Conservation (phyloP, 2,329 filamentous ascomycete genomes). For the Diaporthe sp. region DNA sequence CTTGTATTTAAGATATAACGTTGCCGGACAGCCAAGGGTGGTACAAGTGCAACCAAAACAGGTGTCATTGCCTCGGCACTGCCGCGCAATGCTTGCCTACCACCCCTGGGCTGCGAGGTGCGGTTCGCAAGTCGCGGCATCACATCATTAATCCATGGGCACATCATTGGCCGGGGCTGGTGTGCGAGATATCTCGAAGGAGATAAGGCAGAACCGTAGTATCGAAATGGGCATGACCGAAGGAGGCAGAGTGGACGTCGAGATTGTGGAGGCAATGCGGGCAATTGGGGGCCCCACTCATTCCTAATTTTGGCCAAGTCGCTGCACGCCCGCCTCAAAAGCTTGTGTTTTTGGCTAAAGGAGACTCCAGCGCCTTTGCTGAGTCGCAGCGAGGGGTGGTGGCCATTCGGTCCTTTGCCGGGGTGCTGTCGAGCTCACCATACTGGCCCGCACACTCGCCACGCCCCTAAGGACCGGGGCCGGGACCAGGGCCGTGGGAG, state of each 20-base stretch:
- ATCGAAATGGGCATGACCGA: conserved; percentile 10
- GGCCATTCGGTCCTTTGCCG: conserved; percentile 11
- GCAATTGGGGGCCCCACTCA: neutral
- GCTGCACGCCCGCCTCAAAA: neutral
- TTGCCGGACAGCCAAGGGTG: neutral
- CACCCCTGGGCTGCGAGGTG: conserved; percentile 6
- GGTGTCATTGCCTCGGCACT: conserved; percentile 6
- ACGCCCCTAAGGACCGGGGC: neutral
- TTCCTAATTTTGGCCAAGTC: conserved; percentile 21
- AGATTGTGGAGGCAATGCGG: conserved; percentile 18
- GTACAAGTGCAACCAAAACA: neutral
- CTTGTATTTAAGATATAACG: neutral
- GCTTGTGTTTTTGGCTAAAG: conserved; percentile 4
- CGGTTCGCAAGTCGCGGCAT: conserved; percentile 5
- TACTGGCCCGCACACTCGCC: neutral
- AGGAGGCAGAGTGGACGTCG: conserved; percentile 17
- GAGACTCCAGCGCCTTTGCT: neutral
- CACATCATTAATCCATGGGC: conserved; percentile 8
- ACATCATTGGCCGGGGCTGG: conserved; percentile 22
- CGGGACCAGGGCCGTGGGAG: neutral
- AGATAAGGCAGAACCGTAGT: conserved; percentile 25
- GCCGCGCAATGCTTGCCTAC: conserved; percentile 18
- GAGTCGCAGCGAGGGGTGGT: neutral
- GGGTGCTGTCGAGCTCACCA: conserved; percentile 9
- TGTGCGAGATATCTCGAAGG: conserved; percentile 15